Percentiles rank a stretch among this genome's conserved stretches.
Evolutionary conservation across 2,329 filamentous ascomycete genomes (phyloP).

Genomic region (Ascosphaera apis): DNA sequence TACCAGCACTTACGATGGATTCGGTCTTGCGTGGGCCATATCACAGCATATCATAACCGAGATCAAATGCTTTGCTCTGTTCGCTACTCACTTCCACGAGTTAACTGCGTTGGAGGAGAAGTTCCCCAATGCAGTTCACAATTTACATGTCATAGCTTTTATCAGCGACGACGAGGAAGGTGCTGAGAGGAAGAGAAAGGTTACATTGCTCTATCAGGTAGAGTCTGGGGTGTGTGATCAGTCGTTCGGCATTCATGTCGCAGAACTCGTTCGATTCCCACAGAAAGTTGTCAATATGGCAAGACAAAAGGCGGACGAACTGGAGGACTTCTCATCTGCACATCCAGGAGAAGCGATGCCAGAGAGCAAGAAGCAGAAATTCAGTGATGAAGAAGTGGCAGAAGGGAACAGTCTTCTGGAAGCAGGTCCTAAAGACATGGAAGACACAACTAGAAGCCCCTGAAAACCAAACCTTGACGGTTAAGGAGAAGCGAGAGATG

Average conservation of each 20-base stretch:
- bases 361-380: slow-evolving; percentile 20
- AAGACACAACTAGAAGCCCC: slow-evolving; percentile 49
- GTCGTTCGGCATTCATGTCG: slow-evolving; percentile 94
- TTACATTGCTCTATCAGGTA: slow-evolving; percentile 91
- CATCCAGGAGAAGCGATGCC: slow-evolving; percentile 20
- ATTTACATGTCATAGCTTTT: slow-evolving; percentile 89
- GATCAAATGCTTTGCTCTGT: slow-evolving; percentile 82
- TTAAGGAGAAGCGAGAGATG: slow-evolving; percentile 52
- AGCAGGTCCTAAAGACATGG: slow-evolving; percentile 50
- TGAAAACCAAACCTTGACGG: slow-evolving; percentile 31
- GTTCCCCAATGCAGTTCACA: slow-evolving; percentile 59
- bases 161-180: slow-evolving; percentile 35
- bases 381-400: slow-evolving; percentile 69
- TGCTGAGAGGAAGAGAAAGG: slow-evolving; percentile 41
- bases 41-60: slow-evolving; percentile 92
- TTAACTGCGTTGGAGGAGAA: slow-evolving; percentile 74
- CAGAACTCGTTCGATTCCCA: slow-evolving; percentile 86
- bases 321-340: slow-evolving; percentile 56
- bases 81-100: slow-evolving; percentile 97
- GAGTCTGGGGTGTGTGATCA: slow-evolving; percentile 91
- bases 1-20: slow-evolving; percentile 94
- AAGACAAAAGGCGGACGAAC: slow-evolving; percentile 93
- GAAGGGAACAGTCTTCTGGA: slow-evolving; percentile 72
- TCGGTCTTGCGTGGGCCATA: slow-evolving; percentile 97
- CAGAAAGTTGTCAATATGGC: slow-evolving; percentile 97